phyloP scores from a whole-genome alignment of 2,329 filamentous ascomycete genomes.

The Byssochlamys sp. region DNA sequence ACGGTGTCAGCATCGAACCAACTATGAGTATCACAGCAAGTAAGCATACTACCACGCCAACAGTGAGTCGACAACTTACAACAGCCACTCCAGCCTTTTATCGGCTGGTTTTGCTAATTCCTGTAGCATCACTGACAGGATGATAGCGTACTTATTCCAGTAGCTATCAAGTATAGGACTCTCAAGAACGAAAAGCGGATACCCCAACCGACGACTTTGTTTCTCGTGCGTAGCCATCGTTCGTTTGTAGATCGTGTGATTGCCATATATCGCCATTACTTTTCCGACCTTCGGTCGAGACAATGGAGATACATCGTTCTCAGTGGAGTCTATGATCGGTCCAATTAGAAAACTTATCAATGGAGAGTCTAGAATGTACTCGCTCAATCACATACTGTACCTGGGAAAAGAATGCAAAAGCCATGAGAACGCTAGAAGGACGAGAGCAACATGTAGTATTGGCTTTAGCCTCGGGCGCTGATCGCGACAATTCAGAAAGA shows the following conservation, averaged over 20 bases:
- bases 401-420: too few relatives aligned
- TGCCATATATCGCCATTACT: conserved; percentile 10
- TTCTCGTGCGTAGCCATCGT: conserved; percentile 33
- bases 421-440: too few relatives aligned
- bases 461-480: too few relatives aligned
- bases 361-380: too few relatives aligned
- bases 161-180: conserved; percentile 33
- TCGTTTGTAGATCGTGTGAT: conserved; percentile 29
- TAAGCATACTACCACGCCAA: too few relatives aligned
- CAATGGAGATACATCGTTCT: too few relatives aligned
- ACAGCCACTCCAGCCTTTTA: conserved; percentile 22
- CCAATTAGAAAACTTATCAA: too few relatives aligned
- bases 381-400: too few relatives aligned
- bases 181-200: conserved; percentile 34
- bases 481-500: too few relatives aligned
- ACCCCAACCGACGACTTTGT: conserved; percentile 33
- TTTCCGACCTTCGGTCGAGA: conserved; percentile 7
- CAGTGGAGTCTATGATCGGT: too few relatives aligned
- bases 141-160: conserved; percentile 39
- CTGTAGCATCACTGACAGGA: conserved; percentile 25
- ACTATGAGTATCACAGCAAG: conserved; percentile 7
- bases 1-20: conserved; percentile 27
- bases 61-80: conserved; percentile 10
- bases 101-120: conserved; percentile 19
- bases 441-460: too few relatives aligned